Evolutionary conservation across 2,329 filamentous ascomycete genomes (phyloP), one percentile per base, ranked within the genome.

Genomic region (Rosellinia necatrix): DNA sequence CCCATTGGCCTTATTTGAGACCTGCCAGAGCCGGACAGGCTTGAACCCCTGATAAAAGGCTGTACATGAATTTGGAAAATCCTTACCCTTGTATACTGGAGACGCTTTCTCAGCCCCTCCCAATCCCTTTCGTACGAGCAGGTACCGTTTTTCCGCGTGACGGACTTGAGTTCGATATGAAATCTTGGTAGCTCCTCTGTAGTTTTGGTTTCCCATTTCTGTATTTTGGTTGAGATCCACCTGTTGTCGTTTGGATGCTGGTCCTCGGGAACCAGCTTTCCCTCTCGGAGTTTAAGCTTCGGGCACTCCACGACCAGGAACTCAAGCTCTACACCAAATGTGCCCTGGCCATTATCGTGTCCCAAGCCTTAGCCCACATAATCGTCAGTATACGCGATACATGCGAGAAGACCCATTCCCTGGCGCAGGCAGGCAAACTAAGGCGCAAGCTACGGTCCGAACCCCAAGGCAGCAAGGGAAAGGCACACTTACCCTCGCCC

Each of bases 321-420:
- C 32, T 66, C 63, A 6, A 66, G 56, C 19, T 66, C 64, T 17
- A 61, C 51, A 10, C 59, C 59, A 25, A 48, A 58, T 1, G 59
- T 61, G 24, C 27, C 55, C 8, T 41, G 21, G 10, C 19, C 40
- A 30, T 17, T 35, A n/a, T 37, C 10, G 1, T 30, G 13, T 12
- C 29, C 46, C 54, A 15, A 17, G 9, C 13, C 21, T 22, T 27
- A 8, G 17, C 12, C 17, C 27, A 4, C 4, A 27, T 41, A 27
- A 48, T n/a, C 48, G 43, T 21, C 1, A 27, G 6, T 30, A 22
- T 32, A 12, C 4, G 12, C 12, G 3, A 17, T 22, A 21, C 22
- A 2, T n/a, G 27, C 5, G 24, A 25, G 13, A 13, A 4, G 10
- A 6, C 9, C 15, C 7, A 12, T 34, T 32, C 3, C 13, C 25